These are phyloP conservation scores for Tylopilus vinaceipallidus DNA, from an alignment of 768 basidiomycete genomes.

Conservation along the genomic window DNA sequence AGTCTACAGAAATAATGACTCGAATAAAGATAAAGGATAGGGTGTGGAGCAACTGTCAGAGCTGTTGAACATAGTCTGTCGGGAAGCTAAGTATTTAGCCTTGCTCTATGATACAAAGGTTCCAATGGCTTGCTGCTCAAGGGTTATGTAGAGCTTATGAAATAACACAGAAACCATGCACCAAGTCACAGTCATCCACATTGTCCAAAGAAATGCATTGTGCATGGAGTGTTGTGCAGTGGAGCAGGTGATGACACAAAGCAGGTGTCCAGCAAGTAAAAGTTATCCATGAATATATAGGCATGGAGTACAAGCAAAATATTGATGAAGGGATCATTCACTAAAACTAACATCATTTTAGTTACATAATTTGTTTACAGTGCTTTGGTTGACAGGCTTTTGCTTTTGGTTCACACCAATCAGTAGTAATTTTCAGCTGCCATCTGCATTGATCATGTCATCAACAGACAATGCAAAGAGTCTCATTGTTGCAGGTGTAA, in stretches of 20 bases:
- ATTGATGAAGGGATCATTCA: too few relatives aligned
- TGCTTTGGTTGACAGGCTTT: too few relatives aligned
- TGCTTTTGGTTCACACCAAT: too few relatives aligned
- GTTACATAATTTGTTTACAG: too few relatives aligned
- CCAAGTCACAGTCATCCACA: background rate
- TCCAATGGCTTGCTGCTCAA: background rate
- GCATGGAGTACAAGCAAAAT: background rate
- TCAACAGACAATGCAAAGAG: too few relatives aligned
- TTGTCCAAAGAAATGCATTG: background rate
- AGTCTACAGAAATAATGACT: constrained; percentile 3
- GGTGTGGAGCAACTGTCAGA: constrained; percentile 5
- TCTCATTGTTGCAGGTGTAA: too few relatives aligned
- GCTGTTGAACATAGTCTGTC: constrained; percentile 5
- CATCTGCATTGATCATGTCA: too few relatives aligned
- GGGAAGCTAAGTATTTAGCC: background rate
- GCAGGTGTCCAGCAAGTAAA: background rate
- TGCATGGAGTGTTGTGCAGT: background rate
- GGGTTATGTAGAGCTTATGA: background rate
- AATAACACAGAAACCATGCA: background rate
- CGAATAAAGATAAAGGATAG: constrained; percentile 12
- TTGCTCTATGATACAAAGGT: background rate
- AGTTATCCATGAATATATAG: background rate
- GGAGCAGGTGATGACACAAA: background rate
- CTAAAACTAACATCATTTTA: too few relatives aligned
- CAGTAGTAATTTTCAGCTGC: too few relatives aligned